A percentile compares a stretch with the other conserved stretches of the same genome.
Conservation (phyloP, 805 yeast genomes). For the Lipomyces anomalus region DNA sequence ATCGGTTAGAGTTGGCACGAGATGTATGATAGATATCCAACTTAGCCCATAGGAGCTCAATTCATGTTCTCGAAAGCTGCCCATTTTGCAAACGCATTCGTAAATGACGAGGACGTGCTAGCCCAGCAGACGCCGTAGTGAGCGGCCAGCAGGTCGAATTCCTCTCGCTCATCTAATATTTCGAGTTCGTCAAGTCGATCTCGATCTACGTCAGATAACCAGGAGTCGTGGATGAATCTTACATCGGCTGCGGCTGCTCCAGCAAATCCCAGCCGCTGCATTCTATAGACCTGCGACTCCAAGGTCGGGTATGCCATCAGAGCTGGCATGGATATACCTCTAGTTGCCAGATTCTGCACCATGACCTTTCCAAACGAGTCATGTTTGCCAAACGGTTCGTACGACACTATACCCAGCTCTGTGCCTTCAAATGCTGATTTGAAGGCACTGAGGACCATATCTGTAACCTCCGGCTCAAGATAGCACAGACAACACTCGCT, state of each 20-base stretch:
- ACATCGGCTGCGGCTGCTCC: conserved; percentile 41
- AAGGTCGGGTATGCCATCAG: conserved; percentile 48
- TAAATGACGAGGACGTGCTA: not conserved
- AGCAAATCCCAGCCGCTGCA: conserved; percentile 31
- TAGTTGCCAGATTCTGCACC: conserved; percentile 50
- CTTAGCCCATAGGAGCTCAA: no score
- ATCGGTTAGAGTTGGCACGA: no score
- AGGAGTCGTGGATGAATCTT: conserved; percentile 36
- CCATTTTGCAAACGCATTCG: conserved; percentile 3
- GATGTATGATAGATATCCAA: no score
- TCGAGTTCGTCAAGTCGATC: conserved; percentile 50
- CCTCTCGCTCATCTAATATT: conserved; percentile 71
- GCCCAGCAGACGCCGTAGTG: conserved; percentile 54
- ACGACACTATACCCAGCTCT: conserved; percentile 40
- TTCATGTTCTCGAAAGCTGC: conserved; percentile 1
- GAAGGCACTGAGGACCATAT: conserved; percentile 42
- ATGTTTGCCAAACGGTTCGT: conserved; percentile 63
- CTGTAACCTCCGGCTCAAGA: conserved; percentile 47
- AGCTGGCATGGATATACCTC: conserved; percentile 61
- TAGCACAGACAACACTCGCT: conserved; percentile 79
- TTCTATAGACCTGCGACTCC: conserved; percentile 38
- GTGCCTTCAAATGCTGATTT: conserved; percentile 17
- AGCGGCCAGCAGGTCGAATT: conserved; percentile 51
- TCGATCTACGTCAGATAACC: conserved; percentile 43
- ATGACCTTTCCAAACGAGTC: conserved; percentile 65